Base-by-base conservation (phyloP, 352 stramenopile species). In the Elongisporangium prolatum region DNA sequence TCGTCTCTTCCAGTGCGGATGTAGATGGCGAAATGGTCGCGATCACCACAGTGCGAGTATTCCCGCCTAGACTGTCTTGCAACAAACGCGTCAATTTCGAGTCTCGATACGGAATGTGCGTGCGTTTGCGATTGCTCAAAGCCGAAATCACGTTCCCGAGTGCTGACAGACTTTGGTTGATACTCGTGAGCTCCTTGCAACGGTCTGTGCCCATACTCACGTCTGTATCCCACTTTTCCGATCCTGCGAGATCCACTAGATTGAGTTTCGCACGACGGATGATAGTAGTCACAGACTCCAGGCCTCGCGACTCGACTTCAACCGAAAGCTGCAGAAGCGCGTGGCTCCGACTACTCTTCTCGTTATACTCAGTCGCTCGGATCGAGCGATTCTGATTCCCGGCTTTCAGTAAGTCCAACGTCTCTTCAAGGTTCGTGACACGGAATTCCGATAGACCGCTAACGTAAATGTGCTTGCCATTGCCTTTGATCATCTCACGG, bases 1-100 rank as follows among this genome's bases (percentile, higher is more conserved):
- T 77, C 21, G 89, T 95, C 70, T 98, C 91, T 37, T 97, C 91
- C 5, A 92, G 69, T 17, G 80, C 73, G 6, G 68, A 71, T 16
- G 72, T 69, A 0, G 89, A 87, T n/a, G 88, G 90, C 2, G 82
- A 95, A 13, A 97, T 75, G 1, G 91, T 96, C 14, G 89, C 90
- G 20, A 98, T 82, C 58, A 98, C 92, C 4, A 88, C 79, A 3
- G 90, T 97, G 14, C 89, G 74, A 1, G 86, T 91, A 61, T 98
- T 98, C 24, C 92, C 92, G 25, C 84, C 83, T 0, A 94, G 68
- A 47, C 68, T 85, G 53, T 92, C 84, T 50, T 93, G 83, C 50
- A 94, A 74, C 16, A 99, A 62, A 24, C 98, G 93, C 2, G 97
- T 99, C 18, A 99, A 73, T 55, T 98, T 99, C 4, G 93, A 98